A percentile compares a stretch with the other conserved stretches of the same genome.
phyloP scores from a whole-genome alignment of 495 filamentous ascomycete species.

The Rostrohypoxylon terebratum region DNA sequence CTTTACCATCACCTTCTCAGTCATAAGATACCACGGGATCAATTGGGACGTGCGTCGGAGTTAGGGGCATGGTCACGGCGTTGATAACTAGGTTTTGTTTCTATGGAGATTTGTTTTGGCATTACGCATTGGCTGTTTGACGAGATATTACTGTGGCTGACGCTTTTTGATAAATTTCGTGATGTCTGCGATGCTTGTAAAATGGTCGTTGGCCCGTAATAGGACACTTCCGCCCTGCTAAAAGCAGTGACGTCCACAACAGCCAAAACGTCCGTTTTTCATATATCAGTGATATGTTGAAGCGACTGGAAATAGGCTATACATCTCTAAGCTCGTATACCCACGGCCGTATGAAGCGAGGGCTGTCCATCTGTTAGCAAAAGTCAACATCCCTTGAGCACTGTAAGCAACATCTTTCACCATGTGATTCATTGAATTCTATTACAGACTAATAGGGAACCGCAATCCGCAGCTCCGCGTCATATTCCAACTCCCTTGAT shows the following conservation, averaged over 20 bases:
- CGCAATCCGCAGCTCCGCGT: neutral
- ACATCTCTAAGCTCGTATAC: neutral
- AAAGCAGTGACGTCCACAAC: neutral
- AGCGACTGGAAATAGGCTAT: neutral
- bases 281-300: neutral
- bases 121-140: neutral
- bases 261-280: neutral
- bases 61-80: constrained; percentile 27
- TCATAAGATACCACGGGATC: neutral
- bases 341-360: neutral
- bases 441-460: neutral
- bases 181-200: neutral
- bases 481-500: neutral
- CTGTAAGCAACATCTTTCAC: neutral
- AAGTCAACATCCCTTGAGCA: neutral
- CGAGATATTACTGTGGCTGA: neutral
- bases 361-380: neutral
- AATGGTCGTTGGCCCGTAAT: neutral
- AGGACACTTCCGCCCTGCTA: neutral
- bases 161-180: neutral
- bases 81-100: neutral
- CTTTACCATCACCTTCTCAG: neutral
- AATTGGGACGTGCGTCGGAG: neutral
- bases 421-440: neutral
- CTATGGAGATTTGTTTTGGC: neutral